A percentile compares a stretch with the other conserved stretches of the same genome.
Evolutionary conservation across 257 asterid genomes (phyloP).

Genomic region (Nicotiana obtusifolia): DNA sequence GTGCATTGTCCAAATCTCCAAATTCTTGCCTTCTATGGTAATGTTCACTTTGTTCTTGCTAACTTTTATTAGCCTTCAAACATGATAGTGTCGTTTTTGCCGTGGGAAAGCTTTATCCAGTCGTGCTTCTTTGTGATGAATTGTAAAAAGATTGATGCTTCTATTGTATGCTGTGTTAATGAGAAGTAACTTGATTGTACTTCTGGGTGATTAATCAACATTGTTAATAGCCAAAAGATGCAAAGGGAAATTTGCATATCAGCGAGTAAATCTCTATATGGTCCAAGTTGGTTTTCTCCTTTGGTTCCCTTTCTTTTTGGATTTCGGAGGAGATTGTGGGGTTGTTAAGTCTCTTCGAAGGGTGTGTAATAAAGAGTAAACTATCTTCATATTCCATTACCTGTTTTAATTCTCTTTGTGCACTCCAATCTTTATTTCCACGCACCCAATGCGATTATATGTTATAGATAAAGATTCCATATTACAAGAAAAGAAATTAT

Average conservation of each 20-base stretch:
- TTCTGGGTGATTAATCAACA: conserved; percentile 1
- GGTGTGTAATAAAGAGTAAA: not conserved
- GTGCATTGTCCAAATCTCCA: conserved; percentile 76
- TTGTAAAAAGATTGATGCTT: not conserved
- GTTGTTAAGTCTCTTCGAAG: not conserved
- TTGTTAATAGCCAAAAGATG: not conserved
- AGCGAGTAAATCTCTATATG: not conserved
- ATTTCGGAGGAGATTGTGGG: not conserved
- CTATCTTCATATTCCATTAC: not conserved
- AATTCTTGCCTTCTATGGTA: conserved; percentile 78
- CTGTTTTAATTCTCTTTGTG: not conserved
- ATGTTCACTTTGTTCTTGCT: conserved; percentile 19
- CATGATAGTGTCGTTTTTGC: not conserved
- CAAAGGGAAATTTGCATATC: not conserved
- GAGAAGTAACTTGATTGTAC: not conserved
- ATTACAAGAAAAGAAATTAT: no score
- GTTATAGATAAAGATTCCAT: no score
- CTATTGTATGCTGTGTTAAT: not conserved
- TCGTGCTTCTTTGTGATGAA: not conserved
- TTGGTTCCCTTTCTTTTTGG: not conserved
- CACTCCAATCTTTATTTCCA: not conserved
- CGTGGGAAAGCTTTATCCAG: not conserved
- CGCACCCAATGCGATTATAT: not conserved
- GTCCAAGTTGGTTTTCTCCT: not conserved
- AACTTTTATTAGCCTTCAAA: not conserved